These are phyloP conservation scores for Acanthochlamys bracteata DNA, from an alignment of 106 monocot species.

Conservation along the genomic window DNA sequence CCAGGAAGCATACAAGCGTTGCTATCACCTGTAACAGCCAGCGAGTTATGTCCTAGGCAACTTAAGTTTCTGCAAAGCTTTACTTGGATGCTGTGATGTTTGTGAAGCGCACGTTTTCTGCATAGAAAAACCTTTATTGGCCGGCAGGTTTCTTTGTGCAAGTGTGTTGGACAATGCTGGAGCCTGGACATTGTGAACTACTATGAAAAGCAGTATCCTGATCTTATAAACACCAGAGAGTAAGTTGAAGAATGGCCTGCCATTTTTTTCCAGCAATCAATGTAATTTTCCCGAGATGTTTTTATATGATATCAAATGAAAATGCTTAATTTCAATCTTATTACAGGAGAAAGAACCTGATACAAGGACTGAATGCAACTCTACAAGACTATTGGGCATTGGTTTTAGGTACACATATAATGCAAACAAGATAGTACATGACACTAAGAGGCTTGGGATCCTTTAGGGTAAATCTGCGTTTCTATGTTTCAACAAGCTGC, in stretches of 20 bases:
- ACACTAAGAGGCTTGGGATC: slow-evolving; percentile 13
- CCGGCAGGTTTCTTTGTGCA: slow-evolving; percentile 38
- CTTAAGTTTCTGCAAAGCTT: slow-evolving; percentile 29
- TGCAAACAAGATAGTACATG: slow-evolving; percentile 17
- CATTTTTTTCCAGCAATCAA: too few species aligned
- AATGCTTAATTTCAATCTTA: neutral
- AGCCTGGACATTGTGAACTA: slow-evolving; percentile 16
- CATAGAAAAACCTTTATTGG: slow-evolving; percentile 28
- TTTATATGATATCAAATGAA: too few species aligned
- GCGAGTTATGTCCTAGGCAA: neutral
- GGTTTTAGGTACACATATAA: slow-evolving; percentile 23
- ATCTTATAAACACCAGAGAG: slow-evolving; percentile 17
- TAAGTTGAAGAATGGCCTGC: slow-evolving; percentile 9
- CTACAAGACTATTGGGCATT: slow-evolving; percentile 22
- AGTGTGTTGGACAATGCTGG: slow-evolving; percentile 10
- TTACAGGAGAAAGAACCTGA: slow-evolving; percentile 20
- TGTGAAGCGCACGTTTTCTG: slow-evolving; percentile 35
- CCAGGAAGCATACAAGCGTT: slow-evolving; percentile 2
- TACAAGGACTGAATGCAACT: slow-evolving; percentile 2
- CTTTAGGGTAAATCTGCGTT: too few species aligned
- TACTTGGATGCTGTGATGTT: slow-evolving; percentile 37
- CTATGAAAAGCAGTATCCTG: slow-evolving; percentile 18
- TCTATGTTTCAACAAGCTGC: too few species aligned
- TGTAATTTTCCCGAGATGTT: neutral
- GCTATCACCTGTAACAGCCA: slow-evolving; percentile 14